Evolutionary conservation across 768 basidiomycete genomes (phyloP).

Genomic region (Lepiota venenata): DNA sequence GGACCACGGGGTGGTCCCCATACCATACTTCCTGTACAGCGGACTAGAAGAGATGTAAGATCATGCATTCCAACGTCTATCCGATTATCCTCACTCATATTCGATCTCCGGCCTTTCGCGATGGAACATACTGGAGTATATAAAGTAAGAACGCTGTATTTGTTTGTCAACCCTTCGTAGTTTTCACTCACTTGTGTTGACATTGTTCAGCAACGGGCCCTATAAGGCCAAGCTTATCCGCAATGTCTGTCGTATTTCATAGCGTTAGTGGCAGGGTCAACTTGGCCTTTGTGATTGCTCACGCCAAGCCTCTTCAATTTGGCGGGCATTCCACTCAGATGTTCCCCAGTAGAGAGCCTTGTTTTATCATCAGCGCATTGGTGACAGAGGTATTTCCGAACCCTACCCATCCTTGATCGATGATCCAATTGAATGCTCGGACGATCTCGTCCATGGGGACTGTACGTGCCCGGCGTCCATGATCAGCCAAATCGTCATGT

Average conservation of each 20-base stretch:
- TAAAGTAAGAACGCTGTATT: neutral
- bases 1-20: conserved; percentile 73
- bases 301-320: conserved; percentile 68
- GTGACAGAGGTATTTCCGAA: conserved; percentile 5
- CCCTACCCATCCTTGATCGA: conserved; percentile 64
- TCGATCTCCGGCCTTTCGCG: conserved; percentile 82
- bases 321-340: conserved; percentile 72
- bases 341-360: conserved; percentile 73
- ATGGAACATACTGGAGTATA: conserved; percentile 58
- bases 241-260: conserved; percentile 47
- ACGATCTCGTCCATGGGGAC: conserved; percentile 77
- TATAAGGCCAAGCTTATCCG: conserved; percentile 60
- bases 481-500: neutral
- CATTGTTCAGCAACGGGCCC: conserved; percentile 78
- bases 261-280: neutral
- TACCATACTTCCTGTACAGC: conserved; percentile 62
- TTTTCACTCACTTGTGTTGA: conserved; percentile 52
- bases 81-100: conserved; percentile 45
- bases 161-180: neutral
- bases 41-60: conserved; percentile 30
- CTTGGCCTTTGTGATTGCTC: conserved; percentile 17
- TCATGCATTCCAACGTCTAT: neutral
- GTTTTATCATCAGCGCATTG: neutral
- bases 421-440: conserved; percentile 76
- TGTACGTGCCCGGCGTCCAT: conserved; percentile 9